Percentiles rank a stretch among this genome's conserved stretches.
Conservation (phyloP, 2,329 filamentous ascomycete species). For the Trichophyton simii region DNA sequence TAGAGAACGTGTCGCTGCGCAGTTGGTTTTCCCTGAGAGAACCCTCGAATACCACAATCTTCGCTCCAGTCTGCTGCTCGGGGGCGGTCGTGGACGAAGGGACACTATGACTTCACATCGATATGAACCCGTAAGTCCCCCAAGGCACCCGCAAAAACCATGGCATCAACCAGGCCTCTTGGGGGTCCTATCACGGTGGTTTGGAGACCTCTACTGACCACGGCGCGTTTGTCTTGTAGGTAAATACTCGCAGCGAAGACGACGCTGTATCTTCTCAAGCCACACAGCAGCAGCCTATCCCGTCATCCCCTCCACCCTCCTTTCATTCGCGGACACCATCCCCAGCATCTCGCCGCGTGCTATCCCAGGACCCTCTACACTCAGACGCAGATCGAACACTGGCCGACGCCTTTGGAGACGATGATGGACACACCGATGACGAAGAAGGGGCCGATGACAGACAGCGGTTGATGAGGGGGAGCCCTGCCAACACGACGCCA, state of each 20-base stretch:
- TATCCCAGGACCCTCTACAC: constrained; percentile 39
- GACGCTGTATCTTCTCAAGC: constrained; percentile 23
- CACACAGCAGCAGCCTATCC: constrained; percentile 18
- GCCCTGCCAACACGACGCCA: constrained; percentile 20
- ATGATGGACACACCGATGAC: constrained; percentile 58
- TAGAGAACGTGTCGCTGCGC: neutral
- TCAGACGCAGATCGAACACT: constrained; percentile 63
- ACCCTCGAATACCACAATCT: neutral
- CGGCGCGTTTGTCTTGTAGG: constrained; percentile 20
- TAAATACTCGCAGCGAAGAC: constrained; percentile 34
- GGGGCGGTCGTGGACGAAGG: neutral
- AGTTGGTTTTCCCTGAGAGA: neutral
- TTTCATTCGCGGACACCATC: constrained; percentile 79
- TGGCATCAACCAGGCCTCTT: neutral
- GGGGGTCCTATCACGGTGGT: neutral
- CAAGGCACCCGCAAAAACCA: constrained; percentile 5
- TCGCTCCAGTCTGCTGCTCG: neutral
- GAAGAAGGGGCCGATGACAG: constrained; percentile 68
- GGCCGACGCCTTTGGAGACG: constrained; percentile 82
- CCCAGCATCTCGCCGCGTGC: constrained; percentile 41
- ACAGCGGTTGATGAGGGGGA: constrained; percentile 70
- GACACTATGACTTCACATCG: constrained; percentile 36
- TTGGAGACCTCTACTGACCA: neutral
- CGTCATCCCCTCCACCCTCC: constrained; percentile 50
- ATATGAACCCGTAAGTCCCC: constrained; percentile 34